Conservation (phyloP, 2,329 filamentous ascomycete genomes). For the Gnomoniopsis sp. region DNA sequence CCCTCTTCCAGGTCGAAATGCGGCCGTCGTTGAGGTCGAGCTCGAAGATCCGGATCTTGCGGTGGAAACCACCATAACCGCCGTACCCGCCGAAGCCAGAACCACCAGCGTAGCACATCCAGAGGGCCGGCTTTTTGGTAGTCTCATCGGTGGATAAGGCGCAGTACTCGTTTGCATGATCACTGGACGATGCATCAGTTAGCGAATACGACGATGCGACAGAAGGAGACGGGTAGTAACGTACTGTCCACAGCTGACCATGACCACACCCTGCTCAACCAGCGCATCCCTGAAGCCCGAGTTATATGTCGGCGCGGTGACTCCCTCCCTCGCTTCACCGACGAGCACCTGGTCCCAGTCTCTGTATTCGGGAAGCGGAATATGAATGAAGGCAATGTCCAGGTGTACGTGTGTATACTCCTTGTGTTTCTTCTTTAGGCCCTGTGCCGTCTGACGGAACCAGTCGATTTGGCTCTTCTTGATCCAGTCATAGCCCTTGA, state of each 20-base stretch:
- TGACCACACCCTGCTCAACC: conserved; percentile 77
- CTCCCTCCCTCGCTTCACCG: conserved; percentile 75
- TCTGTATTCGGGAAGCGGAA: conserved; percentile 86
- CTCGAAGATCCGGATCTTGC: conserved; percentile 84
- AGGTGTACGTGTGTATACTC: conserved; percentile 91
- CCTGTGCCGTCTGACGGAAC: conserved; percentile 77
- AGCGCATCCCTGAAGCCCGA: conserved; percentile 90
- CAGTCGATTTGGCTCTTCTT: conserved; percentile 92
- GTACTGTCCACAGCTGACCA: conserved; percentile 89
- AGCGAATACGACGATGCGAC: not conserved
- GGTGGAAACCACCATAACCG: conserved; percentile 81
- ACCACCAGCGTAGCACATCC: conserved; percentile 98
- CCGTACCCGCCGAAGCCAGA: conserved; percentile 93
- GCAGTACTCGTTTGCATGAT: conserved; percentile 97
- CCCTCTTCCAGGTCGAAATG: conserved; percentile 87
- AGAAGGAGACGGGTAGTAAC: conserved; percentile 25
- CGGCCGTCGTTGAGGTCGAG: conserved; percentile 87
- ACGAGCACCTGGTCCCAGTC: conserved; percentile 56
- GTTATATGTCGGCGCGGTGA: conserved; percentile 87
- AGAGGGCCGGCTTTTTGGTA: conserved; percentile 64
- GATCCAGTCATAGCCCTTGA: conserved; percentile 94
- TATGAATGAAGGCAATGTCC: conserved; percentile 96
- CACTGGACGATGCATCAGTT: conserved; percentile 44
- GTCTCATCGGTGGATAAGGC: conserved; percentile 59
- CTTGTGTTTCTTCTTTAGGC: conserved; percentile 72